These are phyloP conservation scores for Microsporum canis DNA, from an alignment of 2,329 filamentous ascomycete species.

Conservation along the genomic window DNA sequence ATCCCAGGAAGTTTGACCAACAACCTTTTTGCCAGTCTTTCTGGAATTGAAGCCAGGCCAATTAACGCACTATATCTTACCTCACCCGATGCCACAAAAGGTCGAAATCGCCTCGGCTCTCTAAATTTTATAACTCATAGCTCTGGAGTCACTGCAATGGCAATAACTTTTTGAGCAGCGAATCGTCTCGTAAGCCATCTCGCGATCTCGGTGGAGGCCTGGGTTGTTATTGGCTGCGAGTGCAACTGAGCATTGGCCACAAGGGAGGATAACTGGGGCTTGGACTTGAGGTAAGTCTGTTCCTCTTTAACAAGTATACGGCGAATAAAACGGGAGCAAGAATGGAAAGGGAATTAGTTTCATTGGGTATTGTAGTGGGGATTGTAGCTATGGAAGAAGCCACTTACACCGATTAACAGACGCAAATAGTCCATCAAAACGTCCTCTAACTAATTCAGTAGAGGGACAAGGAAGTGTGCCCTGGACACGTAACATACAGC, in stretches of 20 bases:
- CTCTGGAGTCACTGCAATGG: conserved; percentile 53
- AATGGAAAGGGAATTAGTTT: conserved; percentile 46
- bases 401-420: no score
- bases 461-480: no score
- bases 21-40: conserved; percentile 13
- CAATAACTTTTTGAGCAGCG: conserved; percentile 61
- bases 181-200: conserved; percentile 44
- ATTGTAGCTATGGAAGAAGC: not conserved
- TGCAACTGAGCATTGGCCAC: conserved; percentile 2
- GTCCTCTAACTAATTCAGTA: no score
- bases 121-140: conserved; percentile 41
- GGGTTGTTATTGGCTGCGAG: conserved; percentile 19
- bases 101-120: conserved; percentile 50
- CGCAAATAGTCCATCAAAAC: no score
- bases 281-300: conserved; percentile 30
- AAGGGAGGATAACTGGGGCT: conserved; percentile 18
- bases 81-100: not conserved
- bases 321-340: conserved; percentile 31
- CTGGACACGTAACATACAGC: no score
- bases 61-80: not conserved
- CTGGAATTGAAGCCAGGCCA: conserved; percentile 12
- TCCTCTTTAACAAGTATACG: conserved; percentile 34
- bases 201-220: conserved; percentile 23
- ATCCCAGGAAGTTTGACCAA: conserved; percentile 18
- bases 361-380: conserved; percentile 17